Conservation (phyloP, 352 stramenopile species). For the Pythium sukuiense region DNA sequence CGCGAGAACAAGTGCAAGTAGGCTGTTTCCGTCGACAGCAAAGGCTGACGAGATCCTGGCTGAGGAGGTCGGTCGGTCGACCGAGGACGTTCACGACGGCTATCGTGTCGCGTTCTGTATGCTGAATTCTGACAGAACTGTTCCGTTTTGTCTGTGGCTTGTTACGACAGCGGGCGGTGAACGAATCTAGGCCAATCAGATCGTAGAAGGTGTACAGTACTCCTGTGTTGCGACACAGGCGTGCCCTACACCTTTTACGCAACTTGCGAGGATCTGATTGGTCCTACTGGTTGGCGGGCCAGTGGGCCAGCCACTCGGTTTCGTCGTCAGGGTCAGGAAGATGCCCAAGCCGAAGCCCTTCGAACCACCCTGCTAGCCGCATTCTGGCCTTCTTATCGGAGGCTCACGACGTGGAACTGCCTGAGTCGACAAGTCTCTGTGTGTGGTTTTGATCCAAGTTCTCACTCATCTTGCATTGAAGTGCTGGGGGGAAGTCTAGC, state of each 20-base stretch:
- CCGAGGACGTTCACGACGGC: slow-evolving; percentile 14
- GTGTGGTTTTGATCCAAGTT: no score
- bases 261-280: slow-evolving; percentile 1
- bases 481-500: no score
- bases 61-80: slow-evolving; percentile 3
- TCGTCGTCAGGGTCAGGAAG: background rate
- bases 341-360: no score
- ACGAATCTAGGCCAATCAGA: background rate
- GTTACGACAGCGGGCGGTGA: slow-evolving; percentile 6
- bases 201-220: background rate
- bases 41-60: background rate
- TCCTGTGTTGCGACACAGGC: background rate
- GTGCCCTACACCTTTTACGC: no score
- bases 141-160: slow-evolving; percentile 18
- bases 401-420: no score
- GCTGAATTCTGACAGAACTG: slow-evolving; percentile 18
- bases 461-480: no score
- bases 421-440: no score
- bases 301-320: background rate
- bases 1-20: background rate
- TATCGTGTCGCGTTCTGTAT: slow-evolving; percentile 25
- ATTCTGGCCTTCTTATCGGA: no score
- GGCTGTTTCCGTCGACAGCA: background rate
- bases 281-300: background rate
- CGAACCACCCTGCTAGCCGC: no score